Evolutionary conservation across 164 flowering plant species (phyloP), one percentile per base, ranked within the genome.

Genomic region (Paratinospora sagittata): DNA sequence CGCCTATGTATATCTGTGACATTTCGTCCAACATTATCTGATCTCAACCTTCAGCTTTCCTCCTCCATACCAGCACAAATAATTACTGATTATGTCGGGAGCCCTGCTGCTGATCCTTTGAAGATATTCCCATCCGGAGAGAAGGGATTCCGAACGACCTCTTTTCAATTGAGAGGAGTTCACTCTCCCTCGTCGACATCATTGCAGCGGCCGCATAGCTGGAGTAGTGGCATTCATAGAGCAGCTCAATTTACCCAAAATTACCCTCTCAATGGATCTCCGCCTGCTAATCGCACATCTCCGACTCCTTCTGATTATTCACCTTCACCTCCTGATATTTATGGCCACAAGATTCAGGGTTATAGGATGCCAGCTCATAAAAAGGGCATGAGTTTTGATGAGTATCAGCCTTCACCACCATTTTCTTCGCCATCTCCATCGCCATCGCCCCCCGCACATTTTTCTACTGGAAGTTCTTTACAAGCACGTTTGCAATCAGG

Each of bases 31-130:
- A 76, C 83, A n/a, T 74, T 91, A 23, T 86, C 90, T 7, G 86
- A 86, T 75, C 86, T 89, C 77, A 87, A 87, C 76, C 83, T 91
- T 9, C 86, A 84, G 73, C 76, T 80, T 23, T 82, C 81, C 21
- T 66, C 83, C 8, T 69, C 87, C 0, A 73, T 85, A 52, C 86
- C 92, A 11, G 89, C 92, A 8, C 82, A 81, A 77, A 88, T 93
- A 19, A 93, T 93, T 55, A 71, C 86, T 6, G 97, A 93, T 76
- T 93, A 93, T 81, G 97, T 93, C 65, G 98, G 98, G 60, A 91
- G 98, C 77, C 96, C 97, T 61, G 80, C 88, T 13, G 82, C 92
- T 61, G 97, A 93, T 62, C 93, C 91, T 67, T 36, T 86, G 71
- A 88, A 88, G 82, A 78, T 82, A 21, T 88, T 93, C 63, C 83